Evolutionary conservation across 805 yeast species (phyloP).

Genomic region (Maudiozyma barnettii): DNA sequence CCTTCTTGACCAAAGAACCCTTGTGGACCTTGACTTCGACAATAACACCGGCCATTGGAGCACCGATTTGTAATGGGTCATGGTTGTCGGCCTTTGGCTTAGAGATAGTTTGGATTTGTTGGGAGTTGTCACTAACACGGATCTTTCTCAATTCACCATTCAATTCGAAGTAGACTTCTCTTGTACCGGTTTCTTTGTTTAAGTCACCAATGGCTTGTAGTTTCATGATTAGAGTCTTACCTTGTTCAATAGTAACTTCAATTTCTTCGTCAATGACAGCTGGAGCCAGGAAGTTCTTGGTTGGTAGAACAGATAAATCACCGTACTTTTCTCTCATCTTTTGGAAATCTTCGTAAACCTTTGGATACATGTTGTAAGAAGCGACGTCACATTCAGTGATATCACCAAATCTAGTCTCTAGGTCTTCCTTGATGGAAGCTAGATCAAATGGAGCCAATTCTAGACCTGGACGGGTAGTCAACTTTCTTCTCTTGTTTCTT

Average conservation of each 20-base stretch:
- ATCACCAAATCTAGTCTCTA: slow-evolving; percentile 66
- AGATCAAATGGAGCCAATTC: slow-evolving; percentile 79
- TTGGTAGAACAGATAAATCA: slow-evolving; percentile 89
- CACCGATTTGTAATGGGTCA: slow-evolving; percentile 88
- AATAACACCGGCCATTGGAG: slow-evolving; percentile 99
- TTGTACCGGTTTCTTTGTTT: slow-evolving; percentile 71
- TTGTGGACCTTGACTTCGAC: slow-evolving; percentile 87
- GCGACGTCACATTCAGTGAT: slow-evolving; percentile 87
- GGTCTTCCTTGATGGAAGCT: slow-evolving; percentile 58
- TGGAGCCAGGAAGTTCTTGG: slow-evolving; percentile 80
- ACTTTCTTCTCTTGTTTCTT: slow-evolving; percentile 85
- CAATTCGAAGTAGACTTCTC: slow-evolving; percentile 95
- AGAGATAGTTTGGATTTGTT: slow-evolving; percentile 73
- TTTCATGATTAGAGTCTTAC: slow-evolving; percentile 86
- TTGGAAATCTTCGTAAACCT: slow-evolving; percentile 85
- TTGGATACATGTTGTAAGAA: slow-evolving; percentile 94
- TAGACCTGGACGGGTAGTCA: slow-evolving; percentile 86
- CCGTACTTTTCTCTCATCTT: slow-evolving; percentile 70
- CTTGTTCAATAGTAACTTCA: slow-evolving; percentile 82
- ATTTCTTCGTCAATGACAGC: slow-evolving; percentile 84
- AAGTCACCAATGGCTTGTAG: slow-evolving; percentile 89
- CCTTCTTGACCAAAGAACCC: slow-evolving; percentile 87
- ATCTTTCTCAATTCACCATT: slow-evolving; percentile 98
- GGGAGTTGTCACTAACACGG: slow-evolving; percentile 77
- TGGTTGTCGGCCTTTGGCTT: slow-evolving; percentile 86